phyloP scores from a whole-genome alignment of 2,329 filamentous ascomycete genomes.

The Akanthomyces lecanii region DNA sequence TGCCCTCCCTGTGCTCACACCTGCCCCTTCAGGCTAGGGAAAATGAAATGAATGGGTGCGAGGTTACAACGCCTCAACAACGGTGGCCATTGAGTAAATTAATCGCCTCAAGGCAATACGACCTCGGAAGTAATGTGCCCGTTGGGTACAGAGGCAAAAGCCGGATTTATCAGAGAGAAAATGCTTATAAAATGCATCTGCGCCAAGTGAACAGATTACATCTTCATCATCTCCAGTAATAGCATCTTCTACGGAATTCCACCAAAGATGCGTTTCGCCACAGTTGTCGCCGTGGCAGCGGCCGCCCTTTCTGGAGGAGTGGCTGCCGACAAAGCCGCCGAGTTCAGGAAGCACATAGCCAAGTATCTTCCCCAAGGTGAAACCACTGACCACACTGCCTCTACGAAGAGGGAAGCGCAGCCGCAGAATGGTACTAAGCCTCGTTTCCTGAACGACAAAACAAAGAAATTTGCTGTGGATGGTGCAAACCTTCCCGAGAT shows the following conservation, averaged over 20 bases:
- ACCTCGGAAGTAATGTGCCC: not conserved
- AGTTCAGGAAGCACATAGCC: not conserved
- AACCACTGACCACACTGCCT: too few species aligned
- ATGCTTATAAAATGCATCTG: not conserved
- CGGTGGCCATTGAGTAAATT: not conserved
- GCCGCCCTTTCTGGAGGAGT: not conserved
- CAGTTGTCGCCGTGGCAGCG: not conserved
- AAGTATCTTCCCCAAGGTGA: not conserved
- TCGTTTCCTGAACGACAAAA: constrained; percentile 2
- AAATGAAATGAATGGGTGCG: not conserved
- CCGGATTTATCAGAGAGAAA: not conserved
- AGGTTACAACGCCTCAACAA: not conserved
- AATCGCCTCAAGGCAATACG: not conserved
- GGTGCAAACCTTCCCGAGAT: constrained; percentile 64
- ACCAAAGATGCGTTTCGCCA: not conserved
- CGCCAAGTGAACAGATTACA: too few species aligned
- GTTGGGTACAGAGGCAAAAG: not conserved
- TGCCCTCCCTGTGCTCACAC: not conserved
- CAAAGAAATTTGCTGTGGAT: constrained; percentile 53
- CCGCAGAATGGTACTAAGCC: not conserved
- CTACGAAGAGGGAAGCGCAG: not conserved
- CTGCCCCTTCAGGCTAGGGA: not conserved
- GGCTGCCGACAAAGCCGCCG: not conserved
- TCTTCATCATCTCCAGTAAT: too few species aligned
- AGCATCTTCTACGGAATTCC: too few species aligned